Base-by-base conservation (phyloP, 768 basidiomycete genomes). In the Tulasnella sp. region DNA sequence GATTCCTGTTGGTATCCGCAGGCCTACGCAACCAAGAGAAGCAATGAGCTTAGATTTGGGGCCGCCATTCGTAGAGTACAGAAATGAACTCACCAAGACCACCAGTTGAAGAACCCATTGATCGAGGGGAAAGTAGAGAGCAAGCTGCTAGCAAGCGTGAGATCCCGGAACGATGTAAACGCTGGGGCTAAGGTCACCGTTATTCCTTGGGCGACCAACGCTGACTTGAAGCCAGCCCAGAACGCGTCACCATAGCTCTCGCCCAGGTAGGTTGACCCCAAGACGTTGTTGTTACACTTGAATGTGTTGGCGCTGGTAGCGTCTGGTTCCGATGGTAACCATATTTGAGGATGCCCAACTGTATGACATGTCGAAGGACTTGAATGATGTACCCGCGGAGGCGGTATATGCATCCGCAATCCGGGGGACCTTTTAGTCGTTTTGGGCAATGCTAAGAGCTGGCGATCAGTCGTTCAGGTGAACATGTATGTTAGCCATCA, bases 101-200 rank as follows among this genome's bases (percentile, higher is more conserved):
- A 70, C 69, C 69, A 71, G 42, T 71, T 70, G 63, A 71, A 70
- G 49, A 71, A 71, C 21, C 69, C 70, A 57, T 70, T 67, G 17
- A 66, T 62, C 11, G 63, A 59, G 19, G 65, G 51, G 56, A 68
- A 70, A 15, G 27, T 62, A 12, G 62, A 64, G n/a, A 69, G 54
- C n/a, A 70, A 49, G 46, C 53, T 19, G 24, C 53, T 61, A 1
- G 68, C 65, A 4, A 51, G 43, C 19, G 48, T 29, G 1, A 68
- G 67, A 43, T 68, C 68, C 11, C 69, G 53, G 53, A 62, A 71
- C 24, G 48, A 66, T 27, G 63, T 70, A 56, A 70, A 71, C 4
- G 70, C 70, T 1, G 70, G 70, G 2, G 69, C 68, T 42, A 70
- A 59, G 34, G 34, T 38, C 5, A 38, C 34, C 34, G 34, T 5